Conservation (phyloP, 225 moss, liverwort and hornwort genomes). For the Neckera pumila region DNA sequence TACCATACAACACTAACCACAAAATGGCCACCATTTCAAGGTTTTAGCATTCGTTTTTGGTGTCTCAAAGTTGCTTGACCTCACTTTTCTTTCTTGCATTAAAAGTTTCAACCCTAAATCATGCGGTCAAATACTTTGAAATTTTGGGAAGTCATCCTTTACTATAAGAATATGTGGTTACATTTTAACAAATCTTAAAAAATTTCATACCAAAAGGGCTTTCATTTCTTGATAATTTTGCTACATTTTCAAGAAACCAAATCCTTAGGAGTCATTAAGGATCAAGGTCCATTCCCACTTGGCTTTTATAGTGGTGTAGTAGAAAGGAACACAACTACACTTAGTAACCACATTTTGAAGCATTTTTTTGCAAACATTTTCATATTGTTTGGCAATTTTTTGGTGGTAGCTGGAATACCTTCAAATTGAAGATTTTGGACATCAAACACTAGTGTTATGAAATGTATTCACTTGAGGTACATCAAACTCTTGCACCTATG, state of each 20-base stretch:
- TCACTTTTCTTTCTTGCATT: background rate
- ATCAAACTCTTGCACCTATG: rapidly evolving
- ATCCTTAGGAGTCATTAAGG: background rate
- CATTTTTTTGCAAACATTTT: background rate
- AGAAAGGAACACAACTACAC: background rate
- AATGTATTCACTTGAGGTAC: background rate
- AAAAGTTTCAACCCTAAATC: background rate
- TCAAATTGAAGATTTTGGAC: background rate
- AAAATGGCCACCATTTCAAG: background rate
- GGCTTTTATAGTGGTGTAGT: background rate
- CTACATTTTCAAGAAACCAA: background rate
- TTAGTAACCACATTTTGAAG: background rate
- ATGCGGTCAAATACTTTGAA: background rate
- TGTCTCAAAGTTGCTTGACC: background rate
- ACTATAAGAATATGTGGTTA: background rate
- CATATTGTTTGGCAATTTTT: rapidly evolving
- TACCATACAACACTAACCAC: background rate
- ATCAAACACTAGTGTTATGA: background rate
- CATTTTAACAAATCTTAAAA: background rate
- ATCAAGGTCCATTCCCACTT: background rate
- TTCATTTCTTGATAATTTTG: background rate
- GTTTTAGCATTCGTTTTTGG: background rate
- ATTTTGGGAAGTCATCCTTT: background rate
- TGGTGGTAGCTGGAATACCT: background rate
- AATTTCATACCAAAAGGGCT: background rate